Evolutionary conservation across 495 filamentous ascomycete species (phyloP), one percentile per base, ranked within the genome.

Genomic region (Hypoxylon cercidicola): DNA sequence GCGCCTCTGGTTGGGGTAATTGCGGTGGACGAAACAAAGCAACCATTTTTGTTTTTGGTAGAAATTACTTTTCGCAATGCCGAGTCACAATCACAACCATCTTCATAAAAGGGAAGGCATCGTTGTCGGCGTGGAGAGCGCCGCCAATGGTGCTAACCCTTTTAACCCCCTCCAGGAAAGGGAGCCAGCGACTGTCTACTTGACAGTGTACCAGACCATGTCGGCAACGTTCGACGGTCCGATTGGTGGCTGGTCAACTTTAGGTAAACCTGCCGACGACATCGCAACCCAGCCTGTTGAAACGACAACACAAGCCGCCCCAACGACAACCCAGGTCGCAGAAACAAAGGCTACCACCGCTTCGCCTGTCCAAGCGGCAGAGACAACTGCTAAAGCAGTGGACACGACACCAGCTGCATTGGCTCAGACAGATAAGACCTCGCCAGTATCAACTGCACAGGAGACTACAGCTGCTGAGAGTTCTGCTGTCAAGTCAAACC

Each of bases 121-220:
- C 20, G 60, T 70, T 30, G 34, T 58, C 32, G 55, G 45, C 19
- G 37, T 52, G 7, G 37, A 68, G 54, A 55, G 58, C 43, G 66
- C 65, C 20, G 74, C 63, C n/a, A 64, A 66, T 19, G 68, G 70
- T n/a, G 34, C 65, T 7, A 69, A 67, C 44, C 68, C 68, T 9
- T 66, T 70, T 37, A 68, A 72, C 18, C 57, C 63, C 3, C 4
- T 68, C 34, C 59, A 70, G 28, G 74, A 64, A 46, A 75, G 64
- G 43, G 65, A 69, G 8, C 68, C 72, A 44, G 72, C 65, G 25
- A 85, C 82, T 1, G 67, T 82, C 50, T 74, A 78, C 3, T 75
- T 77, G 15, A 78, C 83, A 32, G 82, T 88, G 11, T 86, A 86
- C 70, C 72, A 82, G 50, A 89, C 88, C 9, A 76, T 83, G 41